phyloP scores from a whole-genome alignment of 2,329 filamentous ascomycete species.

The Ceratocystis alfenasii region DNA sequence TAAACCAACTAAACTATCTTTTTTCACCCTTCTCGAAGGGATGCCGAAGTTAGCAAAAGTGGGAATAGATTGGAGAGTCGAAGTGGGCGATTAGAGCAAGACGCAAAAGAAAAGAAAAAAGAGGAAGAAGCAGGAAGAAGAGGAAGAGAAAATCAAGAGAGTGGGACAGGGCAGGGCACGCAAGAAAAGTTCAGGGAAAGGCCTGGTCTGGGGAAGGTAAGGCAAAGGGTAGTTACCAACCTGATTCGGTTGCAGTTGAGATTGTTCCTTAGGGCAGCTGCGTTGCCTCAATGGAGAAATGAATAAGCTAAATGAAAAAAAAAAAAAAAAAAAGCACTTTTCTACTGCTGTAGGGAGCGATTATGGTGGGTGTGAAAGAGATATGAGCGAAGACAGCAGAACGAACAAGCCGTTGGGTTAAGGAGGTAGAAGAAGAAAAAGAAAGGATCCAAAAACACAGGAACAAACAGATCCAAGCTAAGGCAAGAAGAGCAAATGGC shows the following conservation, averaged over 20 bases:
- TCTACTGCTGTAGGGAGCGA: no score
- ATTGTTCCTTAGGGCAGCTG: background rate
- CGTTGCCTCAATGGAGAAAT: no score
- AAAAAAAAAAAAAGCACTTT: no score
- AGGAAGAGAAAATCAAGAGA: background rate
- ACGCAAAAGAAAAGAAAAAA: conserved; percentile 8
- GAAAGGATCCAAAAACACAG: conserved; percentile 5
- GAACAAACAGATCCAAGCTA: background rate
- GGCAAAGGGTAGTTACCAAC: background rate
- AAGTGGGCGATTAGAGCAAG: background rate
- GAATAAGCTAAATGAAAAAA: no score
- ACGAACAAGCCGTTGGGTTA: background rate
- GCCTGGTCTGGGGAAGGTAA: conserved; percentile 2
- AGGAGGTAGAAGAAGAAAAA: background rate
- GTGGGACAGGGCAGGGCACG: conserved; percentile 8
- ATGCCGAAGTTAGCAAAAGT: background rate
- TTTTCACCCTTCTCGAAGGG: background rate
- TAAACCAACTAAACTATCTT: conserved; percentile 1
- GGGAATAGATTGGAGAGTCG: background rate
- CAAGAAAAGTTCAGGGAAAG: background rate
- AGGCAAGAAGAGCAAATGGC: background rate
- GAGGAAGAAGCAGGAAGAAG: background rate
- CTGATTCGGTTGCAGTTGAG: background rate
- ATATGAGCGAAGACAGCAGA: background rate
- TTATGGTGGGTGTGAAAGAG: background rate